Evolutionary conservation across 2,329 filamentous ascomycete species (phyloP).

Genomic region (Aspergillus cejpii): DNA sequence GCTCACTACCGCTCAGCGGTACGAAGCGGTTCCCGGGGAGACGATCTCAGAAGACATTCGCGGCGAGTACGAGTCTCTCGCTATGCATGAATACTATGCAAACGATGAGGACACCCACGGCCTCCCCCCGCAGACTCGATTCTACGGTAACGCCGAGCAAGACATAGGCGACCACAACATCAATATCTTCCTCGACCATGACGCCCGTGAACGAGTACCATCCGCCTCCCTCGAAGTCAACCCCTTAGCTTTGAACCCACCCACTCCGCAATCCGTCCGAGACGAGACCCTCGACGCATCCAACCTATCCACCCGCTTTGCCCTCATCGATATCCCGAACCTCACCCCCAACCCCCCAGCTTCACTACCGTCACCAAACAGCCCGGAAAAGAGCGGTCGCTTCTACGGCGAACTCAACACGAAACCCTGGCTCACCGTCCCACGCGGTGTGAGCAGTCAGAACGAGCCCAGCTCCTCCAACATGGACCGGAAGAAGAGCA

Average conservation of each 20-base stretch:
- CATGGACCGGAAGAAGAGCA: slow-evolving; percentile 24
- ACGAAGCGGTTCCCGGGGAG: slow-evolving; percentile 24
- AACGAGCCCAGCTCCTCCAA: slow-evolving; percentile 9
- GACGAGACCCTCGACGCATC: slow-evolving; percentile 20
- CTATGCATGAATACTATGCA: slow-evolving; percentile 30
- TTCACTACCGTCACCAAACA: slow-evolving; percentile 24
- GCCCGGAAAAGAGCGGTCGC: slow-evolving; percentile 29
- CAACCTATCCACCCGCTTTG: slow-evolving; percentile 27
- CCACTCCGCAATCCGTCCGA: slow-evolving; percentile 35
- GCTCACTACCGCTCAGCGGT: slow-evolving; percentile 28
- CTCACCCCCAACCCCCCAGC: slow-evolving; percentile 24
- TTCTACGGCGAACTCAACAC: slow-evolving; percentile 37
- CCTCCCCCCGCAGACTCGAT: slow-evolving; percentile 11
- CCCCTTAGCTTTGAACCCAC: slow-evolving; percentile 43
- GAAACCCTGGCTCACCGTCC: slow-evolving; percentile 17
- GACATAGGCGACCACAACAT: slow-evolving; percentile 35
- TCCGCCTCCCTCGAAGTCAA: slow-evolving; percentile 28
- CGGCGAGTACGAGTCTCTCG: slow-evolving; percentile 35
- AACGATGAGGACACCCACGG: slow-evolving; percentile 26
- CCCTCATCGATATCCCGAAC: slow-evolving; percentile 32
- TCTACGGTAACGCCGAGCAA: slow-evolving; percentile 25
- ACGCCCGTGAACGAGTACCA: slow-evolving; percentile 23
- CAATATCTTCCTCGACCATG: slow-evolving; percentile 30
- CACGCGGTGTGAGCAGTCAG: slow-evolving; percentile 20
- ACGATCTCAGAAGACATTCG: slow-evolving; percentile 30